Conservation (phyloP, 2,329 filamentous ascomycete species). For the Botryotinia convoluta region DNA sequence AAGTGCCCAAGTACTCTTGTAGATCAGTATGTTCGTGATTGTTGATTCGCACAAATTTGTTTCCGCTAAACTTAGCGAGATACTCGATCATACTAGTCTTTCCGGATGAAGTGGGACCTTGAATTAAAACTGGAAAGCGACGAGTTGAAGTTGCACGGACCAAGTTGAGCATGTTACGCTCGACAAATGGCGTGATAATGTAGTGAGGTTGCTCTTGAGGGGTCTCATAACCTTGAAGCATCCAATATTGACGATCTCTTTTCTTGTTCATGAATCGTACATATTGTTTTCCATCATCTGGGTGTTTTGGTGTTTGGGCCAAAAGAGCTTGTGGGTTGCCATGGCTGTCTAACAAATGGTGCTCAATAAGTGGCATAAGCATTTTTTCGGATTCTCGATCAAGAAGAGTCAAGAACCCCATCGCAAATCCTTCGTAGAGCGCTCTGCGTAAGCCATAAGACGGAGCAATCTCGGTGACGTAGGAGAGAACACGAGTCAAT, state of each 20-base stretch:
- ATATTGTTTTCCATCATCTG: conserved; percentile 72
- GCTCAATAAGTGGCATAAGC: conserved; percentile 74
- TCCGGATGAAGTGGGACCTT: conserved; percentile 93
- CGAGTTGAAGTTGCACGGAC: conserved; percentile 90
- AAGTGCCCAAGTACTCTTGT: conserved; percentile 95
- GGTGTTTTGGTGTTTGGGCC: conserved; percentile 73
- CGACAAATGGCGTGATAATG: conserved; percentile 93
- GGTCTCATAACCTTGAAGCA: conserved; percentile 68
- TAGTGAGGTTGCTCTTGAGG: conserved; percentile 79
- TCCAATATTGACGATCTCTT: conserved; percentile 77
- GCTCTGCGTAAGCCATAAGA: conserved; percentile 82
- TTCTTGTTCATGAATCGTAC: conserved; percentile 70
- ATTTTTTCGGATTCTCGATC: conserved; percentile 77
- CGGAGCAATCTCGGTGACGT: conserved; percentile 79
- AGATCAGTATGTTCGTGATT: conserved; percentile 99
- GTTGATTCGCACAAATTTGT: conserved; percentile 97
- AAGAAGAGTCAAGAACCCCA: conserved; percentile 93
- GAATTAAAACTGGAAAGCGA: conserved; percentile 88
- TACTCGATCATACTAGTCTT: conserved; percentile 99
- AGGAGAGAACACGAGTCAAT: conserved; percentile 83
- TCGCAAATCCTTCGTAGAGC: conserved; percentile 92
- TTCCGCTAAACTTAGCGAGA: conserved; percentile 91
- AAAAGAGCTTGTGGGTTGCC: conserved; percentile 70
- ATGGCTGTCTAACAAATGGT: conserved; percentile 72
- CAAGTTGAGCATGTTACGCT: conserved; percentile 90